Conservation (phyloP, 1,284 basidiomycete species). For the Fistulinella staudtii region DNA sequence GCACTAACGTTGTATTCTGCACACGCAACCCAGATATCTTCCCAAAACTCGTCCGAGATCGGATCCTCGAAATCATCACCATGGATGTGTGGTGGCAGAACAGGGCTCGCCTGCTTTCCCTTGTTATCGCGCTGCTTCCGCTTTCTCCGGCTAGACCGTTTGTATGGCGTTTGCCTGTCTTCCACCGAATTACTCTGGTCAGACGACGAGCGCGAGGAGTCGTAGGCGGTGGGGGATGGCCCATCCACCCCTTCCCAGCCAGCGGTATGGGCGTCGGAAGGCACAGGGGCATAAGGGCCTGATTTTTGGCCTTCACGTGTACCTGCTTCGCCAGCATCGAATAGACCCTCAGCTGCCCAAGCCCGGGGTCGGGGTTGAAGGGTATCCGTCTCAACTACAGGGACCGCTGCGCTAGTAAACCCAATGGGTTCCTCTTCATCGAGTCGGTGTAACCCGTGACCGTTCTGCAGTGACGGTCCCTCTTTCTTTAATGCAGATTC, state of each 20-base stretch:
- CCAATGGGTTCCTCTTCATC: constrained; percentile 52
- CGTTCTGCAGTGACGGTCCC: constrained; percentile 43
- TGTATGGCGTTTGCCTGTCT: constrained; percentile 48
- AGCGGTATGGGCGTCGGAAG: constrained; percentile 35
- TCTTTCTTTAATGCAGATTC: constrained; percentile 3
- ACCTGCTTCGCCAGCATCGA: constrained; percentile 28
- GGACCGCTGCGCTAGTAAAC: constrained; percentile 64
- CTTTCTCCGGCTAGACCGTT: constrained; percentile 51
- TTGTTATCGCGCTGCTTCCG: constrained; percentile 58
- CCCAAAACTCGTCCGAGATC: constrained; percentile 82
- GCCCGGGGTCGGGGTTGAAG: constrained; percentile 39
- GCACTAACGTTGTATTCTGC: constrained; percentile 80
- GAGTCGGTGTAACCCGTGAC: constrained; percentile 52
- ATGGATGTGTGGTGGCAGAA: constrained; percentile 67
- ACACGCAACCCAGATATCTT: constrained; percentile 80
- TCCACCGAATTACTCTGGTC: constrained; percentile 46
- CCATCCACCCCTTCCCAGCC: constrained; percentile 43
- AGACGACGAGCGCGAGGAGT: constrained; percentile 42
- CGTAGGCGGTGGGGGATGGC: constrained; percentile 41
- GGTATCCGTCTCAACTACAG: constrained; percentile 70
- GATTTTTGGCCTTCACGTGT: constrained; percentile 13
- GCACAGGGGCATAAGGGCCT: constrained; percentile 15
- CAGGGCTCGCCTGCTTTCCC: constrained; percentile 58
- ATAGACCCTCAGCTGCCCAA: constrained; percentile 35
- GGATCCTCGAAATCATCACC: constrained; percentile 85